Evolutionary conservation across 805 yeast genomes (phyloP).

Genomic region (Sugiyamaella smithiae): DNA sequence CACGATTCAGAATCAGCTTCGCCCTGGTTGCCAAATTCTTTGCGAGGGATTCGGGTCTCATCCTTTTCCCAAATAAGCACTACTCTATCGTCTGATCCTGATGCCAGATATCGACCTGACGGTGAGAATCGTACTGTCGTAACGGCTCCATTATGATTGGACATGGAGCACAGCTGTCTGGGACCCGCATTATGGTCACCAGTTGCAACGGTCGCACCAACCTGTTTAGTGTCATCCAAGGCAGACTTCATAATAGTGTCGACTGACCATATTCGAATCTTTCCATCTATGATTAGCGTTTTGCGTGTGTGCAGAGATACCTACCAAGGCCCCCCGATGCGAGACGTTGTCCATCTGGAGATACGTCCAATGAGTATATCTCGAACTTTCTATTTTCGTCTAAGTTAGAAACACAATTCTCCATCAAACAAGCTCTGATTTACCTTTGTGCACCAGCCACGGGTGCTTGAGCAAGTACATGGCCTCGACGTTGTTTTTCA

Average conservation of each 20-base stretch:
- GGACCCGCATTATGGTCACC: constrained; percentile 12
- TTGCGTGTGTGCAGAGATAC: not conserved
- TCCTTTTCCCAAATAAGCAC: constrained; percentile 91
- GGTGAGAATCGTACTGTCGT: constrained; percentile 93
- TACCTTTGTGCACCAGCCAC: constrained; percentile 63
- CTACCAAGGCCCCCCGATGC: constrained; percentile 80
- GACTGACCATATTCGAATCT: constrained; percentile 88
- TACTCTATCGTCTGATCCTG: constrained; percentile 94
- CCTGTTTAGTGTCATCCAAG: constrained; percentile 16
- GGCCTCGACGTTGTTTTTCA: no score
- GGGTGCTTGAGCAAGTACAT: constrained; percentile 70
- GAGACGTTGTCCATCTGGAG: constrained; percentile 75
- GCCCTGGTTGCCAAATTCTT: constrained; percentile 58
- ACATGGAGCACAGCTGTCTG: constrained; percentile 79
- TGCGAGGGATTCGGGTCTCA: constrained; percentile 54
- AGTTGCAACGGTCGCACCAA: constrained; percentile 13
- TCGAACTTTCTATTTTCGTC: constrained; percentile 82
- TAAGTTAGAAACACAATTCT: constrained; percentile 20
- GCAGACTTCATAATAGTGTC: constrained; percentile 74
- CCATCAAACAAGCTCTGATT: constrained; percentile 18
- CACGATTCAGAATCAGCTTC: constrained; percentile 84
- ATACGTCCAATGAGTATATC: constrained; percentile 77
- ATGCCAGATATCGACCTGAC: constrained; percentile 83
- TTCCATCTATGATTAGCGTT: constrained; percentile 60
- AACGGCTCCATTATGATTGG: constrained; percentile 95